A percentile compares a stretch with the other conserved stretches of the same genome.
Evolutionary conservation across 192 early-diverging fungal species (phyloP).

Genomic region (Oehlia diaphana): DNA sequence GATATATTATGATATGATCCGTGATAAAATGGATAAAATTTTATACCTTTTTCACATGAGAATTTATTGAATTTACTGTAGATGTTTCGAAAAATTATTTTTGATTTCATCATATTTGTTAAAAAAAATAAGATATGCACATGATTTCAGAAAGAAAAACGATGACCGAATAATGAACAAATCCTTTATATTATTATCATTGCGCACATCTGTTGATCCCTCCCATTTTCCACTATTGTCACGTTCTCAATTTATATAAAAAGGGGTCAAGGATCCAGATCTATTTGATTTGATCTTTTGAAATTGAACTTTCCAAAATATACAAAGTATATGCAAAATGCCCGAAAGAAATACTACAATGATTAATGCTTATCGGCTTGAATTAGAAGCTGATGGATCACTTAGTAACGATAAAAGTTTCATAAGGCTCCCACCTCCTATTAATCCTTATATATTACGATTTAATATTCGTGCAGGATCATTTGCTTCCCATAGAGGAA

Average conservation of each 20-base stretch:
- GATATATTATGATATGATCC: background rate
- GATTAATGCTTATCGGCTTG: slow-evolving; percentile 35
- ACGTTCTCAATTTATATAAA: background rate
- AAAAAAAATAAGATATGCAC: too few relatives aligned
- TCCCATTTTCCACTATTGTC: too few relatives aligned
- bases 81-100: background rate
- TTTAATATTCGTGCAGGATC: slow-evolving; percentile 82
- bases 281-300: too few relatives aligned
- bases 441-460: slow-evolving; percentile 66
- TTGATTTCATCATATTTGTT: background rate
- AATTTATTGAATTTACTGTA: background rate
- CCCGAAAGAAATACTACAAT: background rate
- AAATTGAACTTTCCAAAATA: too few relatives aligned
- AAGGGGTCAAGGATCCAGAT: background rate
- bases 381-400: slow-evolving; percentile 44
- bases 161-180: too few relatives aligned
- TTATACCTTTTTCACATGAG: background rate
- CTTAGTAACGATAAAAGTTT: slow-evolving; percentile 45
- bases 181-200: too few relatives aligned
- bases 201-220: too few relatives aligned
- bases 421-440: slow-evolving; percentile 72
- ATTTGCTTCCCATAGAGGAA: slow-evolving; percentile 65
- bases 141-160: too few relatives aligned
- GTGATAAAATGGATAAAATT: background rate
- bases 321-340: too few relatives aligned